Evolutionary conservation across 2,329 filamentous ascomycete genomes (phyloP), one percentile per base, ranked within the genome.

Genomic region (Albophoma yamanashiensis): DNA sequence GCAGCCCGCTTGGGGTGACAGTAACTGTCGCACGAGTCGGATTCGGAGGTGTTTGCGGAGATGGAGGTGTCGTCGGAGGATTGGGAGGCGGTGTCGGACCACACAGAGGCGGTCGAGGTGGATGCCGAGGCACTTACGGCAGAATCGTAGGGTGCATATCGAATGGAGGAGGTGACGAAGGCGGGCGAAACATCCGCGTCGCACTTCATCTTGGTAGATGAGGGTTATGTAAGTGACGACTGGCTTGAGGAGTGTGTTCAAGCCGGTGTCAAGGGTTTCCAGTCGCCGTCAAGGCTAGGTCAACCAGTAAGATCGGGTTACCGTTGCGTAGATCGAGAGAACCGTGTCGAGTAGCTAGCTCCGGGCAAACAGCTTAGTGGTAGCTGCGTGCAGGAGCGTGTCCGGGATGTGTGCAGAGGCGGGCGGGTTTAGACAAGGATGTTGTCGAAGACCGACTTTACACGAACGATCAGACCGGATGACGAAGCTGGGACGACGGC

Each of bases 61-160:
- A 82, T 73, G 59, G 84, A 86, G 47, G 86, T 86, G 62, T 87
- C 86, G 67, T 88, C 84, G 59, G 89, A 90, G 63, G 80, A 79
- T 75, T 91, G 87, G 25, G 84, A 86, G 60, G 85, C 87, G 57
- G 79, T 82, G 69, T 88, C 81, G 65, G 91, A 94, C 80, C 91
- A 94, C 67, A 91, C 81, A 40, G 90, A 94, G 60, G 86, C 84
- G 61, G 87, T 83, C 25, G 89, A 92, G 60, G 88, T 88, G 38
- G 89, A 91, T 61, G 88, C 85, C 66, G 89, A 89, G 60, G 88
- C 88, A 69, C 87, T 84, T 79, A 91, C 77, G 50, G 88, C 87
- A 62, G 85, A 83, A 71, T 83, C 84, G 75, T 91, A 92, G 65
- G 86, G 82, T 62, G 76, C 76, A 77, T 82, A 79, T 71, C 71